Conservation (phyloP, 148 eudicot genomes). For the Euryodendron excelsum region DNA sequence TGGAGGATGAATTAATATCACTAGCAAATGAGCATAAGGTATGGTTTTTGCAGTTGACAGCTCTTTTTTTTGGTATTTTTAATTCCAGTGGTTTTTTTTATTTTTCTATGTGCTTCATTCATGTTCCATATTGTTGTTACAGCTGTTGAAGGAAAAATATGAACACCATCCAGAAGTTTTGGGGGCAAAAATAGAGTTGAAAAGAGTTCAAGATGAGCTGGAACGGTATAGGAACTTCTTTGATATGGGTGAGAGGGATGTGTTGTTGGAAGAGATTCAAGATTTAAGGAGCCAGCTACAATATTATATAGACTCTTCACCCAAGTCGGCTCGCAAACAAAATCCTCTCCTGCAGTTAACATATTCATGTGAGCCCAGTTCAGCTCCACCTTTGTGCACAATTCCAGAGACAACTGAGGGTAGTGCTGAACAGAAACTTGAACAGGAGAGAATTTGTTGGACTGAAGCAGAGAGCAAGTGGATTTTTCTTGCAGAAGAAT, state of each 20-base stretch:
- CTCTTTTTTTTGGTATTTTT: neutral
- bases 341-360: slow-evolving; percentile 59
- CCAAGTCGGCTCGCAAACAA: slow-evolving; percentile 34
- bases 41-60: slow-evolving; percentile 1
- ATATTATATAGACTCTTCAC: slow-evolving; percentile 60
- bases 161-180: slow-evolving; percentile 90
- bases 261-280: slow-evolving; percentile 84
- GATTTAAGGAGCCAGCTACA: slow-evolving; percentile 83
- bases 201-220: slow-evolving; percentile 73
- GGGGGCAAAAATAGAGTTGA: slow-evolving; percentile 67
- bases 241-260: slow-evolving; percentile 95
- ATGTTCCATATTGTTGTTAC: slow-evolving; percentile 7
- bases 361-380: slow-evolving; percentile 44
- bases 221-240: slow-evolving; percentile 72
- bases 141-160: slow-evolving; percentile 82
- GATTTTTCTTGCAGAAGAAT: slow-evolving; percentile 79
- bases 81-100: neutral
- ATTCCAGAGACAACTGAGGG: slow-evolving; percentile 48
- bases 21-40: slow-evolving; percentile 82
- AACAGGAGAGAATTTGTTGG: slow-evolving; percentile 69
- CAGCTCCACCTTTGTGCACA: slow-evolving; percentile 38
- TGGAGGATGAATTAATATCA: slow-evolving; percentile 72
- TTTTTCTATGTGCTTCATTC: neutral
- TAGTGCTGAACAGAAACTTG: slow-evolving; percentile 50
- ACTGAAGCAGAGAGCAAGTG: slow-evolving; percentile 83